Conservation (phyloP, 352 stramenopile genomes). For the Pythium brassicae region DNA sequence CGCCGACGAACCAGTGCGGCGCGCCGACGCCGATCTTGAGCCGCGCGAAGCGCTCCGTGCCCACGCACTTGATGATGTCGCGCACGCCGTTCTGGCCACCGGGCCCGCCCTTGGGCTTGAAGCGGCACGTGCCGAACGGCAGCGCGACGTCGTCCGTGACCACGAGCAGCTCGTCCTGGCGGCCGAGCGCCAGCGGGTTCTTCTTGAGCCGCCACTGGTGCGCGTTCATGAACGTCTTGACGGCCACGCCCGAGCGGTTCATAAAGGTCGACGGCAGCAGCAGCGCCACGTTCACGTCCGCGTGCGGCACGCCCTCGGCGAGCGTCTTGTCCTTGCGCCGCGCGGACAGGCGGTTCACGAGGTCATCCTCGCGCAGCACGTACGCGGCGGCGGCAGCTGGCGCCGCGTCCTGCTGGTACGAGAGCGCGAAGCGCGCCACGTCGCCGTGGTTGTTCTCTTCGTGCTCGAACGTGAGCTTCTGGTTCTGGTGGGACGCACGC, state of each 20-base stretch:
- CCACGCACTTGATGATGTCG: conserved; percentile 83
- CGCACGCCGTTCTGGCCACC: conserved; percentile 80
- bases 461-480: conserved; percentile 44
- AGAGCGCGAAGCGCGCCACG: conserved; percentile 46
- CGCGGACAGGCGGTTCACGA: conserved; percentile 72
- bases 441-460: conserved; percentile 65
- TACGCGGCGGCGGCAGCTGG: conserved; percentile 6
- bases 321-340: conserved; percentile 73
- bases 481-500: conserved; percentile 21
- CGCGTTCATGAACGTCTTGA: conserved; percentile 74
- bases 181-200: conserved; percentile 72
- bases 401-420: conserved; percentile 51
- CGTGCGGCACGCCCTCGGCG: conserved; percentile 67
- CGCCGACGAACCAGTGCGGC: conserved; percentile 70
- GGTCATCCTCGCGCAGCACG: conserved; percentile 51
- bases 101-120: conserved; percentile 72
- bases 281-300: conserved; percentile 68
- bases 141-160: conserved; percentile 77
- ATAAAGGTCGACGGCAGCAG: conserved; percentile 81
- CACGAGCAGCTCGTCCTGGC: conserved; percentile 82
- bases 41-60: conserved; percentile 76
- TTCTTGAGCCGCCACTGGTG: conserved; percentile 84
- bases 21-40: conserved; percentile 79
- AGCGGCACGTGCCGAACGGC: conserved; percentile 77
- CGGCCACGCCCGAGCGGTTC: conserved; percentile 78